Evolutionary conservation across 257 asterid genomes (phyloP), one percentile per base, ranked within the genome.

Genomic region (Petrea volubilis): DNA sequence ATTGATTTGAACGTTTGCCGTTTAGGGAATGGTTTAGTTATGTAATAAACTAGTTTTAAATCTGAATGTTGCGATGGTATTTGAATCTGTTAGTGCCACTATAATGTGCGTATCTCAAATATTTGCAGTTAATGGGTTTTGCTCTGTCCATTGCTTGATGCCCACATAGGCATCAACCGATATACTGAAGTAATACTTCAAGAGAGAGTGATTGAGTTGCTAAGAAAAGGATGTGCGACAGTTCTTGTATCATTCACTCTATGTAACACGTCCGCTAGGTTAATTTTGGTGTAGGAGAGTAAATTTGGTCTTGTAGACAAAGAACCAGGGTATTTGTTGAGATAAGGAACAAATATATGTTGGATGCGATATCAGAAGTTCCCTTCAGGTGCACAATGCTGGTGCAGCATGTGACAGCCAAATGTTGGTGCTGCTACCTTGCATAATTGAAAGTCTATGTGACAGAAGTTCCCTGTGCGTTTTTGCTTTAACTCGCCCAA

Each of bases 121-220:
- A 60, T 46, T 63, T 64, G 33, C 20, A 10, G 43, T 52, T 14
- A n/a, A 20, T 17, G 56, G 70, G 7, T 20, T 67, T 72, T 61
- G 21, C 33, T n/a, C n/a, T 38, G 13, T 31, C 52, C 56, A 59
- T 67, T 46, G 64, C 7, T 36, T 49, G 14, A 20, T 13, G 51
- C 7, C 67, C 60, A 66, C 10, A 7, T 38, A 12, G 43, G 10
- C 43, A 38, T 38, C 51, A 12, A 34, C 43, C 60, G 2, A 18
- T 60, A 27, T 13, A 65, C 5, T 25, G 47, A 63, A 59, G 17
- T 18, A 53, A 34, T 67, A 18, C 50, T 67, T 66, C 60, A 66
- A 31, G 49, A n/a, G 29, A 15, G 57, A 34, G 18, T 27, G 28
- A 33, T n/a, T 72, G 64, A 46, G 15, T 66, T 44, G 9, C 29